Base-by-base conservation (phyloP, 148 eudicot species). In the Bassia scoparia region DNA sequence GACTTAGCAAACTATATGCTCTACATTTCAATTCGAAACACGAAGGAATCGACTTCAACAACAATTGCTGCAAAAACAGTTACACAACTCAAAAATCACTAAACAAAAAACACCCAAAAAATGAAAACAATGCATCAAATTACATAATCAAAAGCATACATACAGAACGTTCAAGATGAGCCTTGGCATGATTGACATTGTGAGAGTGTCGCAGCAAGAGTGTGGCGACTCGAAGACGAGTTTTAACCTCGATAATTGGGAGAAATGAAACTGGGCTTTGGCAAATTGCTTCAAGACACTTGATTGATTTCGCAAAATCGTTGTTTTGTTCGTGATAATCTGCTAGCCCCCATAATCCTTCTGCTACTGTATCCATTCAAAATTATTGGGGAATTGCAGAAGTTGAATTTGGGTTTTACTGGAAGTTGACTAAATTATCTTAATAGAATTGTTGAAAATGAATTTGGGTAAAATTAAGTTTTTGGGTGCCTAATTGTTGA, bases 11-110 rank as follows among this genome's bases (percentile, higher is more conserved):
- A 84, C 96, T 92, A 79, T 79, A 89, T 27, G 92, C 88, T 84
- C 96, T 88, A 75, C 92, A 92, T 83, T 96, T 96, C 81, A 96
- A 75, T 81, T 96, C 96, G 77, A 96, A 92, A 84, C 92, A 92
- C 2, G 99, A 90, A n/a, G 99, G 97, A 56, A 96, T 92, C 8
- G 97, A 86, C 82, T 89, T 96, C 87, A 96, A 81, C 49, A 96
- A 87, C 67, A 96, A 78, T 90, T 96, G 97, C 98, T 94, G 96
- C 77, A 87, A 49, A 50, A 8, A 14, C 56, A 35, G 71, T 62
- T 23, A 48, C 23, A 23, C 41, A 21, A 58, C 24, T 26, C 29
- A 3, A 16, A 38, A 46, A 48, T 6, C 30, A 68, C 9, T 2
- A 48, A 44, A 30, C 26, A 14, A 74, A 5, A 46, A 16, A 30